Evolutionary conservation across 257 asterid species (phyloP).

Genomic region (Solanum etuberosum): DNA sequence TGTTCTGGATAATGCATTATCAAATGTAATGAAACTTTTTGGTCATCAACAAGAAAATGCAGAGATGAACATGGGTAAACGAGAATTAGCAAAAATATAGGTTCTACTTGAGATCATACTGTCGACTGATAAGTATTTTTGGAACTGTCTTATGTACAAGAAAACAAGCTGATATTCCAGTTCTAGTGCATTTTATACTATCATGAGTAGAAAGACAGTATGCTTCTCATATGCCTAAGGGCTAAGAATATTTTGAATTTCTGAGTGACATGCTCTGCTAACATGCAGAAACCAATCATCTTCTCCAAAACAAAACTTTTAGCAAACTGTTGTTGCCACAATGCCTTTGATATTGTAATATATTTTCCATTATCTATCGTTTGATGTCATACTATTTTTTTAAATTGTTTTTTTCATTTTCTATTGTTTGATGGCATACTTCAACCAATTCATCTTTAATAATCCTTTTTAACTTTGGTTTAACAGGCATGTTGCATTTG

Average conservation of each 20-base stretch:
- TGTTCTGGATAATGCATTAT: neutral
- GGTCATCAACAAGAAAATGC: neutral
- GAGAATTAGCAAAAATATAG: neutral
- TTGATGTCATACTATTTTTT: neutral
- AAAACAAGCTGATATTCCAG: neutral
- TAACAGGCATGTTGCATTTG: slow-evolving; percentile 90
- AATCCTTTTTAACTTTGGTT: neutral
- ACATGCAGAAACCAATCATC: neutral
- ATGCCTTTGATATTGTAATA: neutral
- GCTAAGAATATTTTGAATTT: neutral
- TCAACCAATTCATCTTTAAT: neutral
- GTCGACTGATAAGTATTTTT: neutral
- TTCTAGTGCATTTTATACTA: neutral
- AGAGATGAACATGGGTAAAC: neutral
- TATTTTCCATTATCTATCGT: neutral
- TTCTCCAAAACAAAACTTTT: neutral
- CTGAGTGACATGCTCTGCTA: neutral
- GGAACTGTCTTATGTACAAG: neutral
- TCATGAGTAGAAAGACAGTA: neutral
- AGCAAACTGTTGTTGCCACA: neutral
- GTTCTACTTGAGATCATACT: neutral
- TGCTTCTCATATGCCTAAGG: neutral
- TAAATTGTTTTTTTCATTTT: neutral
- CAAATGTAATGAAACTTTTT: neutral
- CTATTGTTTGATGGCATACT: neutral